Conservation (phyloP, 2,329 filamentous ascomycete genomes). For the Botrytis deweyae region DNA sequence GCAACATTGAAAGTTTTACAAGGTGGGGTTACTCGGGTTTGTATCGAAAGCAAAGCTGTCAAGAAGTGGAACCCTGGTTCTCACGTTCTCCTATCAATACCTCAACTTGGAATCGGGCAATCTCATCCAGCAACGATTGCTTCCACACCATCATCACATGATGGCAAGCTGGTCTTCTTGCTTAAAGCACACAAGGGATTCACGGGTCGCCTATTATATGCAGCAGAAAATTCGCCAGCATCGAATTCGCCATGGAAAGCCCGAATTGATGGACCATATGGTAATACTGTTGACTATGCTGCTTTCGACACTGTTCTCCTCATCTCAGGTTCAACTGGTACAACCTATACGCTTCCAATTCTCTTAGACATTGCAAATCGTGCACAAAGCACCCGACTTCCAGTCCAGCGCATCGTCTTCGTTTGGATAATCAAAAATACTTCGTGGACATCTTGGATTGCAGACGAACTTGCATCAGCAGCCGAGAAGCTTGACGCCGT, state of each 20-base stretch:
- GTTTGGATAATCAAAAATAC: constrained; percentile 56
- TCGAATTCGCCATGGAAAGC: constrained; percentile 33
- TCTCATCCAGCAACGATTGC: constrained; percentile 60
- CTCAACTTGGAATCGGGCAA: constrained; percentile 53
- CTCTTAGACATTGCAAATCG: constrained; percentile 40
- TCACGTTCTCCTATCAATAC: constrained; percentile 61
- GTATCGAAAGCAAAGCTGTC: constrained; percentile 39
- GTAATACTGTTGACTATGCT: constrained; percentile 52
- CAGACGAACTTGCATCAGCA: constrained; percentile 28
- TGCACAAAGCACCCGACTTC: constrained; percentile 38
- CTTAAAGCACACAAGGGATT: constrained; percentile 58
- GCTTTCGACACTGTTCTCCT: constrained; percentile 60
- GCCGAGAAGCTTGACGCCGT: constrained; percentile 46
- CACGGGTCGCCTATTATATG: constrained; percentile 52
- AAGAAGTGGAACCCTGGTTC: constrained; percentile 49
- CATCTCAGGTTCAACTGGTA: constrained; percentile 61
- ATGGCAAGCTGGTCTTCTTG: constrained; percentile 60
- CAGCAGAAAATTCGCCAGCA: constrained; percentile 39
- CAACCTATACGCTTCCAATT: constrained; percentile 60
- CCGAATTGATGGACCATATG: constrained; percentile 58
- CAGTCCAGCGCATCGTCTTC: constrained; percentile 52
- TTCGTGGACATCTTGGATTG: constrained; percentile 51
- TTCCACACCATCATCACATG: constrained; percentile 52
- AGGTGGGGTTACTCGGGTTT: constrained; percentile 42
- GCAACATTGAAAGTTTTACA: constrained; percentile 37